A percentile compares a stretch with the other conserved stretches of the same genome.
These are phyloP conservation scores for Silene latifolia DNA, from an alignment of 148 eudicot genomes.

Conservation along the genomic window DNA sequence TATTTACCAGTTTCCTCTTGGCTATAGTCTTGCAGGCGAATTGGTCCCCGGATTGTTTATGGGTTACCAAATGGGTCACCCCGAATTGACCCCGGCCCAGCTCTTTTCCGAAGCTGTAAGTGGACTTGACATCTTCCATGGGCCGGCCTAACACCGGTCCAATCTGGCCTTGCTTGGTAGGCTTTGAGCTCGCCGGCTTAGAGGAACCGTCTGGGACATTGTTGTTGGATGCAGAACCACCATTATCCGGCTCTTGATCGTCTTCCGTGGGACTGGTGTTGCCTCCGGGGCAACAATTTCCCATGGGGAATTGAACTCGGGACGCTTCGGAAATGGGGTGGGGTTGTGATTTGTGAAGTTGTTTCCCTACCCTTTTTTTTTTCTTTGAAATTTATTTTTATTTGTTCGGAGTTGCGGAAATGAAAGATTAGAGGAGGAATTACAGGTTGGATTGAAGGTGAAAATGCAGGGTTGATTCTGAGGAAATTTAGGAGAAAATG, in stretches of 20 bases:
- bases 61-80: constrained; percentile 57
- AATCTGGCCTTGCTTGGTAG: constrained; percentile 30
- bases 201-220: constrained; percentile 27
- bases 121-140: constrained; percentile 51
- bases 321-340: constrained; percentile 1
- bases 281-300: constrained; percentile 54
- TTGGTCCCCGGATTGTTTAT: constrained; percentile 53
- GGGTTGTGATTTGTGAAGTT: background rate
- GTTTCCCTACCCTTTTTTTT: background rate
- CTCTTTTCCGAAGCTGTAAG: constrained; percentile 61
- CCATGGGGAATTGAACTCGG: constrained; percentile 35
- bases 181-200: constrained; percentile 30
- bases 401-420: background rate
- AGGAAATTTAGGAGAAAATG: constrained; percentile 39
- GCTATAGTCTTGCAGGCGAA: constrained; percentile 79
- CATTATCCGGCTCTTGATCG: constrained; percentile 1
- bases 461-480: constrained; percentile 30
- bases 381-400: background rate
- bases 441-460: constrained; percentile 6
- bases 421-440: constrained; percentile 10
- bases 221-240: constrained; percentile 1
- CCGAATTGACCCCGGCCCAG: constrained; percentile 79
- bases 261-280: constrained; percentile 19
- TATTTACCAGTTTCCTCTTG: constrained; percentile 75
- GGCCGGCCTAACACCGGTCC: constrained; percentile 72